Conservation (phyloP, 805 yeast genomes). For the Saccharomyces cerevisiae region DNA sequence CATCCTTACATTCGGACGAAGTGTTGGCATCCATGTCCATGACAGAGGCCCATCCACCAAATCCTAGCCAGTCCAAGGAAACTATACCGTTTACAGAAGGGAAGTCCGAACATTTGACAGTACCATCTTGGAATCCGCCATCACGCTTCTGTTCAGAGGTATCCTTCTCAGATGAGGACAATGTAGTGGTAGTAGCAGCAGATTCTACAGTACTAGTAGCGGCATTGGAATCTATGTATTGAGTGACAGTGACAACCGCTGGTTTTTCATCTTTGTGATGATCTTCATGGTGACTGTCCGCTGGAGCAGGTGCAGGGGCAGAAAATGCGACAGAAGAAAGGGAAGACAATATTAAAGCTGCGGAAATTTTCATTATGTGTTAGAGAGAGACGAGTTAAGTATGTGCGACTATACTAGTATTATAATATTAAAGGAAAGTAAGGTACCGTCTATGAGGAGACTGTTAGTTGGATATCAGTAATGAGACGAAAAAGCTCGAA, state of each 20-base stretch:
- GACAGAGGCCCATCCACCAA: conserved; percentile 43
- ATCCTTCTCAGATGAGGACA: conserved; percentile 13
- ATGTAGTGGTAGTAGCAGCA: conserved; percentile 12
- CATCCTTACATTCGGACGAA: conserved; percentile 65
- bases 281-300: conserved; percentile 11
- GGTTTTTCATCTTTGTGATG: conserved; percentile 20
- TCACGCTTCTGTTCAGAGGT: conserved; percentile 36
- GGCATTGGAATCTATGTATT: conserved; percentile 21
- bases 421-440: conserved; percentile 6
- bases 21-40: conserved; percentile 43
- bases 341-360: conserved; percentile 10
- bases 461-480: conserved; percentile 1
- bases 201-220: conserved; percentile 19
- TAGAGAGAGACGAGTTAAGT: not conserved
- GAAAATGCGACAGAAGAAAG: conserved; percentile 15
- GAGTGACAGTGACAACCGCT: conserved; percentile 27
- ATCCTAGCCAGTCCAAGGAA: conserved; percentile 46
- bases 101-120: conserved; percentile 56
- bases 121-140: conserved; percentile 59
- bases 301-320: conserved; percentile 16
- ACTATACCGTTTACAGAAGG: conserved; percentile 72
- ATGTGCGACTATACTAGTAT: not conserved
- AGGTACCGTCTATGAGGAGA: not conserved
- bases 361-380: conserved; percentile 13
- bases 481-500: conserved; percentile 5